Conservation (phyloP, 2,329 filamentous ascomycete species). For the Fusarium graminum region DNA sequence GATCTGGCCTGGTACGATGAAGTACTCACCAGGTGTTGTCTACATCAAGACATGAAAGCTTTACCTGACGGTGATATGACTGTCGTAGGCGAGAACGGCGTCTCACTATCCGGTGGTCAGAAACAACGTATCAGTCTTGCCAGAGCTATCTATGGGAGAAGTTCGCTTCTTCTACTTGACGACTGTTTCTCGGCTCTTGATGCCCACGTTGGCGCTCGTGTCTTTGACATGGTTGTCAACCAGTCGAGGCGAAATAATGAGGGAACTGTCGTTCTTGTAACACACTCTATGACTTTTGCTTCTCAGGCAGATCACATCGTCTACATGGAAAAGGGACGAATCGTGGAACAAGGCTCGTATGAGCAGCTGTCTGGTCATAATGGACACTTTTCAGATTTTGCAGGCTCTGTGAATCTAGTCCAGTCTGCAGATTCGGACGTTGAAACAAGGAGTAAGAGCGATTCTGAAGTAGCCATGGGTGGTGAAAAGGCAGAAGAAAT, state of each 20-base stretch:
- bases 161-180: conserved; percentile 25
- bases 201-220: conserved; percentile 26
- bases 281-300: conserved; percentile 27
- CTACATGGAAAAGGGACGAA: conserved; percentile 21
- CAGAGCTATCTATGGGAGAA: conserved; percentile 25
- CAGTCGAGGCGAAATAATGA: conserved; percentile 15
- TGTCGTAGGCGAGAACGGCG: conserved; percentile 29
- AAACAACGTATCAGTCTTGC: conserved; percentile 36
- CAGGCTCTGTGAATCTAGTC: neutral
- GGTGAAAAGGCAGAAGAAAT: fast-evolving
- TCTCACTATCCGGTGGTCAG: conserved; percentile 28
- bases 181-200: conserved; percentile 33
- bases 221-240: conserved; percentile 28
- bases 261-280: conserved; percentile 9
- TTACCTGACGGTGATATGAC: conserved; percentile 31
- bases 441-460: neutral
- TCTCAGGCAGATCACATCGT: conserved; percentile 29
- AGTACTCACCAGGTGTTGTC: conserved; percentile 23
- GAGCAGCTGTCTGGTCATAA: neutral
- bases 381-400: conserved; percentile 14
- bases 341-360: conserved; percentile 22
- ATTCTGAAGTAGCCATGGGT: fast-evolving
- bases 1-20: conserved; percentile 27
- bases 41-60: conserved; percentile 22
- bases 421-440: neutral